Evolutionary conservation across 2,329 filamentous ascomycete genomes (phyloP), one percentile per base, ranked within the genome.

Genomic region (Pseudogymnoascus sp.): DNA sequence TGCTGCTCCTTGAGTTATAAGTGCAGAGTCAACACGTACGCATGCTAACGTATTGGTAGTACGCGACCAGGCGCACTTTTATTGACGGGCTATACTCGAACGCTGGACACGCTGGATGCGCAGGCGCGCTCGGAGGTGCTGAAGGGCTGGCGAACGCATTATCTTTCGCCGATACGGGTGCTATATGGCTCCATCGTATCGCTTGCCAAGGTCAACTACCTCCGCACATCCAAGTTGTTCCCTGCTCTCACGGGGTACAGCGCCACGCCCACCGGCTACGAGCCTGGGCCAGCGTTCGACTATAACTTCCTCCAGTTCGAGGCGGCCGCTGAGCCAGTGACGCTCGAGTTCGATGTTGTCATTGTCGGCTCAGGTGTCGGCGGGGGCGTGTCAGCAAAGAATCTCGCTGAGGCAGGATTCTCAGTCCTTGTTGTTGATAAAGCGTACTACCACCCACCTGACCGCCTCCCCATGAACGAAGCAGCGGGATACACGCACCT

Each of bases 341-440:
- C 81, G 2, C 77, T 96, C 41, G 85, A 92, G 62, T 88, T 90
- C 0, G 93, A 97, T 74, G 85, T 96, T 0, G 85, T 96, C 41
- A 86, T 97, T 65, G 82, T 97, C 16, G 93, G 93, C 2, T 95
- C 90, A 39, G 93, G 93, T 25, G 96, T 90, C 70, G 93, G 93
- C 67, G 92, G 90, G 39, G 90, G 83, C 8, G 92, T 96, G 0
- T 85, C 83, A 34, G 92, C 93, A 19, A 93, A 93, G 75, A 88
- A 90, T 61, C 78, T 96, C 1, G 85, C 92, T 8, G 87, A 92
- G 75, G 89, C 88, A 1, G 90, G 90, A 4, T 81, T 90, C 67
- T 80, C 80, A 21, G 91, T 96, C 31, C 74, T 96, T 3, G 90
- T 97, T 0, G 87, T 92, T 2, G 92, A 96, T 68, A 95, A 95